Base-by-base conservation (phyloP, 2,329 filamentous ascomycete genomes). In the Stagonosporopsis tanaceti region DNA sequence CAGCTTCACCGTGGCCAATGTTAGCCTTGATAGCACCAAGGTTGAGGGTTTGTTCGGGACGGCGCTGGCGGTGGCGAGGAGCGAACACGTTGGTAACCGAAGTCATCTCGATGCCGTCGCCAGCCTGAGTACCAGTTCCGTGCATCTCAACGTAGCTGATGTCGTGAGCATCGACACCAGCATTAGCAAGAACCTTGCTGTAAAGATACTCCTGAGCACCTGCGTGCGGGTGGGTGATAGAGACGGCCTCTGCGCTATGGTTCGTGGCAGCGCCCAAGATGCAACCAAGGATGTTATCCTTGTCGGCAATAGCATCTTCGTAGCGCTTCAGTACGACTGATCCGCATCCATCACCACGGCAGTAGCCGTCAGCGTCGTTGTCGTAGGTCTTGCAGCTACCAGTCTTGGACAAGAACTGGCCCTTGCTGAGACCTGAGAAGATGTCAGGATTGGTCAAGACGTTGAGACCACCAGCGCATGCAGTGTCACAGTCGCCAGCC, bases 91-190 rank as follows among this genome's bases (percentile, higher is more conserved):
- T 81, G 22, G 87, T 86, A 46, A 96, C 89, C 0, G 89, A 92
- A 1, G 86, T 81, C 89, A 94, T 93, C 74, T 97, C 93, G 4
- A 87, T 89, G 7, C 87, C 88, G 69, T 96, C 92, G 59, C 91
- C 92, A 30, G 90, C 91, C 74, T 95, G 91, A 0, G 91, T 96
- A 30, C 92, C 92, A 2, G 92, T 96, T 14, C 91, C 92, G 74
- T 96, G 92, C 88, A 95, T 92, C 77, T 96, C 92, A 8, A 96
- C 88, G 69, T 94, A 96, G 75, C 87, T 87, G 46, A 96, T 84
- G 61, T 93, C 89, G 47, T 87, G 83, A 1, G 91, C 89, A 68
- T 93, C 88, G 22, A 95, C 84, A 57, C 89, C 88, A 39, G 90
- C 88, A 40, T 90, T 85, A 45, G 89, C 84, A 1, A 95, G 81